Percentiles rank a stretch among this genome's conserved stretches.
phyloP scores from a whole-genome alignment of 371 early-diverging fungal species.

The Sporodiniella umbellata region DNA sequence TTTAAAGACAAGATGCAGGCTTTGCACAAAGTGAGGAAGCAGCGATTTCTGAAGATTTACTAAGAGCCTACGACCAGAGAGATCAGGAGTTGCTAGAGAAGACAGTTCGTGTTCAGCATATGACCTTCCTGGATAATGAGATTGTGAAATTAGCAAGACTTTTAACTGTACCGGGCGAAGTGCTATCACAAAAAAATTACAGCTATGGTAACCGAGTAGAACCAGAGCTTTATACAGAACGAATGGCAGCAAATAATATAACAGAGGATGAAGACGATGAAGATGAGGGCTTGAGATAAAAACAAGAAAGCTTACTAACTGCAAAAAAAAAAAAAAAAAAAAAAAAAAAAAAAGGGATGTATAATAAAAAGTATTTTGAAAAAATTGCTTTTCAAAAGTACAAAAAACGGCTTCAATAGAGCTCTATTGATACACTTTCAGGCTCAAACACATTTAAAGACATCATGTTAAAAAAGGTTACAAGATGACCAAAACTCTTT shows the following conservation, averaged over 20 bases:
- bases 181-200: slow-evolving; percentile 10
- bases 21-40: slow-evolving; percentile 77
- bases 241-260: background rate
- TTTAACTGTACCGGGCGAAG: slow-evolving; percentile 52
- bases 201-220: background rate
- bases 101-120: slow-evolving; percentile 52
- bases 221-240: background rate
- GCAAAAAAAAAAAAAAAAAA: no score
- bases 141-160: slow-evolving; percentile 58
- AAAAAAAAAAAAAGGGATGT: no score
- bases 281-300: background rate
- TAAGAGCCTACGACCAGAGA: slow-evolving; percentile 73
- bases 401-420: no score
- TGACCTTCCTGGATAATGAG: slow-evolving; percentile 77
- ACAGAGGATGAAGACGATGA: background rate
- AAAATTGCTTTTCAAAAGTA: no score
- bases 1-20: slow-evolving; percentile 35
- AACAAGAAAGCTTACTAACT: no score
- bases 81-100: slow-evolving; percentile 66
- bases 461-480: no score
- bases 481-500: no score
- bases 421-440: no score
- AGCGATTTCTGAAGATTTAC: slow-evolving; percentile 56
- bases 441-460: no score
- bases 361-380: no score